Evolutionary conservation across 2,329 filamentous ascomycete genomes (phyloP).

Genomic region (Colletotrichum agaves): DNA sequence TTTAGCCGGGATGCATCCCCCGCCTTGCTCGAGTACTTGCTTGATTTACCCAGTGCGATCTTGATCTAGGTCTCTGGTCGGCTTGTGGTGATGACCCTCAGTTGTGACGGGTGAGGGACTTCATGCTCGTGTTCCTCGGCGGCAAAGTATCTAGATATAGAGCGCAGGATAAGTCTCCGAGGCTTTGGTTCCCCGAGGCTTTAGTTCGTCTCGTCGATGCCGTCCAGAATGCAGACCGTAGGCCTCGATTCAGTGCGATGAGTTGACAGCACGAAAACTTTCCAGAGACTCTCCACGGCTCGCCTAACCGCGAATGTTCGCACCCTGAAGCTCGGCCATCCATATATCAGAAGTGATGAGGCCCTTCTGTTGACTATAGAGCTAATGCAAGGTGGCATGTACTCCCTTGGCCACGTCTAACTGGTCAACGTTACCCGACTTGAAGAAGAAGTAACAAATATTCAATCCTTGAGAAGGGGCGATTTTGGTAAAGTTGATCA

Average conservation of each 20-base stretch:
- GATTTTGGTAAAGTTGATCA: constrained; percentile 24
- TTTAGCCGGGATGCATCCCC: neutral
- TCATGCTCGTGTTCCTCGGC: neutral
- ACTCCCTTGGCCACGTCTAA: constrained; percentile 19
- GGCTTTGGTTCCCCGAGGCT: constrained; percentile 31
- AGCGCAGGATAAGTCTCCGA: constrained; percentile 24
- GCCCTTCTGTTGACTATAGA: constrained; percentile 21
- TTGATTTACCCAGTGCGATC: constrained; percentile 22
- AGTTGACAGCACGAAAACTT: constrained; percentile 7
- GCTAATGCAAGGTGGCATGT: constrained; percentile 29
- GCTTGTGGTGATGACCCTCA: constrained; percentile 40
- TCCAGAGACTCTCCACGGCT: constrained; percentile 15
- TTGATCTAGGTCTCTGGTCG: constrained; percentile 40
- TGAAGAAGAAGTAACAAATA: constrained; percentile 40
- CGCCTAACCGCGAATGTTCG: too few relatives aligned
- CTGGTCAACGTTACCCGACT: constrained; percentile 36
- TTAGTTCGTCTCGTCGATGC: constrained; percentile 39
- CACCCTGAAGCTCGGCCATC: constrained; percentile 1
- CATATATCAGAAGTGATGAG: neutral
- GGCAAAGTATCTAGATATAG: constrained; percentile 26
- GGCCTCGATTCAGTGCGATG: constrained; percentile 13
- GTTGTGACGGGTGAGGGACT: neutral
- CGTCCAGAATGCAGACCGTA: constrained; percentile 39
- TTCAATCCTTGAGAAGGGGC: neutral
- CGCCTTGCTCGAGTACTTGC: neutral